Conservation (phyloP, 2,329 filamentous ascomycete genomes). For the Phoma sp. region DNA sequence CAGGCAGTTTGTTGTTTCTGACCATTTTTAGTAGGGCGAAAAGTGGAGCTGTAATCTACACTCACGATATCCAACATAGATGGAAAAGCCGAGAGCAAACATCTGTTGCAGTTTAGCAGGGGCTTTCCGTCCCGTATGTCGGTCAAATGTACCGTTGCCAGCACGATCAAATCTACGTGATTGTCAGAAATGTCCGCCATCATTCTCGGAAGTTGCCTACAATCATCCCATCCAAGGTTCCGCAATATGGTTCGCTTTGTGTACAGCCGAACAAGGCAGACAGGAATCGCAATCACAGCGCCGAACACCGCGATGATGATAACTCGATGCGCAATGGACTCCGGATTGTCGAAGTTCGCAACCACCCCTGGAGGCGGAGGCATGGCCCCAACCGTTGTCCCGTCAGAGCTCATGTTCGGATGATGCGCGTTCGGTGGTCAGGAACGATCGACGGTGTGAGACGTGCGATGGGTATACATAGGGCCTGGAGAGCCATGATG, state of each 20-base stretch:
- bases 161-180: slow-evolving; percentile 15
- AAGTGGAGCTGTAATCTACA: neutral
- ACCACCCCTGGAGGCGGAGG: slow-evolving; percentile 8
- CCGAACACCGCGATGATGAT: slow-evolving; percentile 21
- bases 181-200: neutral
- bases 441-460: neutral
- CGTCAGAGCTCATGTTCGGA: neutral
- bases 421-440: neutral
- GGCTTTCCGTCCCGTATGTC: neutral
- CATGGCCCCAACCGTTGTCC: slow-evolving; percentile 1
- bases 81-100: slow-evolving; percentile 20
- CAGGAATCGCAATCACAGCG: slow-evolving; percentile 19
- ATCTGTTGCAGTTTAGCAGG: slow-evolving; percentile 9
- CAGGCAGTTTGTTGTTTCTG: slow-evolving; percentile 27
- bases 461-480: neutral
- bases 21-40: neutral
- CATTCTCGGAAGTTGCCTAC: neutral
- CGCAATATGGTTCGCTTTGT: slow-evolving; percentile 24
- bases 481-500: neutral
- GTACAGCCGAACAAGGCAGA: slow-evolving; percentile 22
- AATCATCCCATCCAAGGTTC: slow-evolving; percentile 23
- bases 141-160: slow-evolving; percentile 14
- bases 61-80: slow-evolving; percentile 20
- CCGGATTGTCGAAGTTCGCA: slow-evolving; percentile 14
- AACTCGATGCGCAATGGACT: slow-evolving; percentile 26